phyloP scores from a whole-genome alignment of 306 rosid species.

The Vigna angularis region DNA sequence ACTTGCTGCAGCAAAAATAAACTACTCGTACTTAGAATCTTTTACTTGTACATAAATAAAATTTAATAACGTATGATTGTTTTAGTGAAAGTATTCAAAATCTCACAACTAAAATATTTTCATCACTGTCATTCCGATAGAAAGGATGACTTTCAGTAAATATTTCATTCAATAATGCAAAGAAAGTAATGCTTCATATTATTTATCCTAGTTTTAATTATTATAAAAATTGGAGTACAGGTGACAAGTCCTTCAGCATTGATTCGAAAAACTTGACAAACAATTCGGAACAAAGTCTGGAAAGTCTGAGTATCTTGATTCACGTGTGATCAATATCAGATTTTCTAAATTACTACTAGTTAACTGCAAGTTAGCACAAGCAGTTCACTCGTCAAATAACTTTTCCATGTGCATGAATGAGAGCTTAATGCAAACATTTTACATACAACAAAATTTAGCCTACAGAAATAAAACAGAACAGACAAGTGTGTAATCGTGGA shows the following conservation, averaged over 20 bases:
- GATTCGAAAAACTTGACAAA: background rate
- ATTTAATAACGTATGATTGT: too few relatives aligned
- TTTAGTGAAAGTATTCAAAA: conserved; percentile 24
- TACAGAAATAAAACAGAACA: conserved; percentile 16
- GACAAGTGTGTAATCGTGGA: conserved; percentile 15
- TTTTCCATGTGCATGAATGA: background rate
- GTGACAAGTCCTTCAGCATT: background rate
- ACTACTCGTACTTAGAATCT: background rate
- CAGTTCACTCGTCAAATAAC: background rate
- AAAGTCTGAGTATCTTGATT: background rate
- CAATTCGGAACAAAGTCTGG: background rate
- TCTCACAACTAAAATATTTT: conserved; percentile 29
- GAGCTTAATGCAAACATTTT: conserved; percentile 19
- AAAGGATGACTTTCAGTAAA: conserved; percentile 14
- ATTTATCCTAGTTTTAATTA: conserved; percentile 1
- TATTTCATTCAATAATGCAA: background rate
- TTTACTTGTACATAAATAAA: background rate
- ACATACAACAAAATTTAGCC: conserved; percentile 13
- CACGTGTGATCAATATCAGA: background rate
- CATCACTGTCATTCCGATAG: background rate
- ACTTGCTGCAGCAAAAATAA: conserved; percentile 28
- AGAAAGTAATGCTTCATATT: background rate
- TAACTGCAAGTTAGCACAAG: conserved; percentile 24
- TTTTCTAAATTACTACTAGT: background rate
- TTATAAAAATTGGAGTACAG: conserved; percentile 8